These are phyloP conservation scores for Euphorbia celastroides DNA, from an alignment of 441 rosid genomes.

Conservation along the genomic window DNA sequence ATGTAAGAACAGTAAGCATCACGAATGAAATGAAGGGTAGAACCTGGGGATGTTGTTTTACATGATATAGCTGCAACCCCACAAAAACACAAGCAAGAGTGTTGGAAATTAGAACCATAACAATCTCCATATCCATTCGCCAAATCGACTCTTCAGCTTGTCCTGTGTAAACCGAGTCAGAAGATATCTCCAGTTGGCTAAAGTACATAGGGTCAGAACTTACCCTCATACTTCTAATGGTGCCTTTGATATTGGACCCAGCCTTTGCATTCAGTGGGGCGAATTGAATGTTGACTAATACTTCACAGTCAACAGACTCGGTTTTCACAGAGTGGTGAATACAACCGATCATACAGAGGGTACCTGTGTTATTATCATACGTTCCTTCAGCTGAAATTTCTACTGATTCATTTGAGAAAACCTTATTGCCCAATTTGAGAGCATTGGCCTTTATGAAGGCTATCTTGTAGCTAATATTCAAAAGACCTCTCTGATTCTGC, in stretches of 20 bases:
- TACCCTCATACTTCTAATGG: conserved; percentile 53
- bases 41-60: conserved; percentile 59
- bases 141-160: conserved; percentile 76
- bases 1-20: conserved; percentile 59
- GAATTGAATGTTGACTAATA: conserved; percentile 50
- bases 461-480: conserved; percentile 66
- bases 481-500: conserved; percentile 30
- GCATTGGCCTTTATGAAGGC: conserved; percentile 24
- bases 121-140: conserved; percentile 91
- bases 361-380: conserved; percentile 55
- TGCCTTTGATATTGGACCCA: conserved; percentile 50
- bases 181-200: conserved; percentile 46
- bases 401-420: conserved; percentile 24
- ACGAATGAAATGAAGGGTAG: conserved; percentile 64
- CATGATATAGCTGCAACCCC: conserved; percentile 71
- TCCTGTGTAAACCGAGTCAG: conserved; percentile 45
- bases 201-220: conserved; percentile 65
- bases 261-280: conserved; percentile 49
- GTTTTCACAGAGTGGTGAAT: conserved; percentile 24
- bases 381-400: conserved; percentile 78
- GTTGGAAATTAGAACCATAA: conserved; percentile 66
- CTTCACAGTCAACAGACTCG: conserved; percentile 50
- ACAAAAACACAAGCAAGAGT: conserved; percentile 66
- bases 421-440: conserved; percentile 22
- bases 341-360: conserved; percentile 88